These are phyloP conservation scores for Corylus americana DNA, from an alignment of 306 rosid genomes.

Conservation along the genomic window DNA sequence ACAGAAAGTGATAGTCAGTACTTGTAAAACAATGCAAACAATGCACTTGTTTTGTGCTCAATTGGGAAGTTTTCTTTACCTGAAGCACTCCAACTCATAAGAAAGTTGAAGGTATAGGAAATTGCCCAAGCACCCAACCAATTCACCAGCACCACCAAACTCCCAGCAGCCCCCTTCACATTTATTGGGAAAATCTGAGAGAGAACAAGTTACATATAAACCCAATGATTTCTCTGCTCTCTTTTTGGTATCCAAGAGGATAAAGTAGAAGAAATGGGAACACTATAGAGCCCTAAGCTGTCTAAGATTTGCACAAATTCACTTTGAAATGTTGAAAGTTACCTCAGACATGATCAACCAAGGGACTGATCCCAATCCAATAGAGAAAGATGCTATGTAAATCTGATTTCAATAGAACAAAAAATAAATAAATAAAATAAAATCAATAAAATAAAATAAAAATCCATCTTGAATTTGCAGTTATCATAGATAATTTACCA, in stretches of 20 bases:
- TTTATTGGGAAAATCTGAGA: slow-evolving; percentile 79
- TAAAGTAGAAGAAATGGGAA: background rate
- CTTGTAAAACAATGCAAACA: background rate
- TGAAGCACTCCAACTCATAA: slow-evolving; percentile 76
- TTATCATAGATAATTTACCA: slow-evolving; percentile 25
- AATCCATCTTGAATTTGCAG: slow-evolving; percentile 1
- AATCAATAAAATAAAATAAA: background rate
- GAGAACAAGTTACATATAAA: slow-evolving; percentile 1
- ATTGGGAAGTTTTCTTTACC: slow-evolving; percentile 30
- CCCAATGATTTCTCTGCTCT: background rate
- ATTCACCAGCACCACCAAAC: slow-evolving; percentile 69
- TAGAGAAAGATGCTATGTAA: slow-evolving; percentile 62
- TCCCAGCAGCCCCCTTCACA: slow-evolving; percentile 78
- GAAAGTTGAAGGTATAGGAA: slow-evolving; percentile 78
- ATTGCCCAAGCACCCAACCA: slow-evolving; percentile 90
- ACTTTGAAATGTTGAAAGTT: slow-evolving; percentile 9
- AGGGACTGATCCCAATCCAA: slow-evolving; percentile 84
- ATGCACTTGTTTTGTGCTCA: background rate
- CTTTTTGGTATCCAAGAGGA: background rate
- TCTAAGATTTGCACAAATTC: slow-evolving; percentile 1
- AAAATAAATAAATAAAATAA: background rate
- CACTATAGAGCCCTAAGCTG: background rate
- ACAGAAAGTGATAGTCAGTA: background rate
- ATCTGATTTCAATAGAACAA: slow-evolving; percentile 44
- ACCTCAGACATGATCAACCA: slow-evolving; percentile 98